Evolutionary conservation across 805 yeast genomes (phyloP), one percentile per base, ranked within the genome.

Genomic region (Jamesozyma hellenica): DNA sequence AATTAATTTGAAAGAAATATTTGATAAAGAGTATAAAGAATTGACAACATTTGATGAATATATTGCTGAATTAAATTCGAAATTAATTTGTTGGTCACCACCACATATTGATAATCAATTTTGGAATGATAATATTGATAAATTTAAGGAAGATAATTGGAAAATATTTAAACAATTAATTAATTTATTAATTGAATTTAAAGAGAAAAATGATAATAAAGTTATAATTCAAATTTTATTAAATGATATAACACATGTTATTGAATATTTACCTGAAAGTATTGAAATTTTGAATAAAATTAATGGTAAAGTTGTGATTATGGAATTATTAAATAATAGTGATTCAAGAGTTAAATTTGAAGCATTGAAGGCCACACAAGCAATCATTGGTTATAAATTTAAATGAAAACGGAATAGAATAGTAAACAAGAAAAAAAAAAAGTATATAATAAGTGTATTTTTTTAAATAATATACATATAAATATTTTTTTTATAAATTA

Each of bases 341-440:
- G 88, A 87, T 59, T 73, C 88, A 17, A 92, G 85, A 56, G 88
- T 92, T 49, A 84, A 90, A 58, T 92, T 82, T 58, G 96, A 90
- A 67, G 97, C 97, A 2, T 73, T 92, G 56, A 85, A 84, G 61
- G 87, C 96, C 4, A 85, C 96, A n/a, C 98, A 92, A 67, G 74
- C 80, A 42, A 75, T 92, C 52, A 94, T 92, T 39, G 86, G 95
- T 3, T 86, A 85, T 55, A 71, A 81, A n/a, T 74, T 81, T 49
- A 45, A 45, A 34, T 45, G 34, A 35, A n/a, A 21, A 21, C 23
- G 23, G 23, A 21, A 21, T 8, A 10, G 6, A 27, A 27, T n/a
- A n/a, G 11, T 11, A 21, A 8, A 21, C 5, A 21, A 5, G 8
- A 21, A 21, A 21, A 21, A 21, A n/a, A n/a, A n/a, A n/a, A n/a